Conservation (phyloP, 2,329 filamentous ascomycete genomes). For the Fusarium austroafricanum region DNA sequence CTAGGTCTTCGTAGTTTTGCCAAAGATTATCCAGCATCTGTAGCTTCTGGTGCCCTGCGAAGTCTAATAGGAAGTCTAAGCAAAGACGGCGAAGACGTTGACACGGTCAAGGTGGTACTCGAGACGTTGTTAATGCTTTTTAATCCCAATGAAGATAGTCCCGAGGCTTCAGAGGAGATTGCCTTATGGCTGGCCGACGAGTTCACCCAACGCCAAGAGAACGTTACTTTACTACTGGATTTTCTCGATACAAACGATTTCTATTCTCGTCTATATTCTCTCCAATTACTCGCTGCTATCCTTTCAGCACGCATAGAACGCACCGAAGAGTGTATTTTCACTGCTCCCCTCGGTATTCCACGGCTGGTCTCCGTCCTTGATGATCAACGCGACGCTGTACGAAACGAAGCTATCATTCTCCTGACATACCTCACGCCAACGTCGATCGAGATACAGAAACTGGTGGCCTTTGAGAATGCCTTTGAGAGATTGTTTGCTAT, state of each 20-base stretch:
- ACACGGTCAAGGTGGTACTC: constrained; percentile 93
- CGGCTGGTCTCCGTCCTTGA: constrained; percentile 86
- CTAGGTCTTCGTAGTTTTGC: constrained; percentile 94
- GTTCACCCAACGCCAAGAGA: constrained; percentile 97
- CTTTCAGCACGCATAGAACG: constrained; percentile 86
- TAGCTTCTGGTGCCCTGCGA: constrained; percentile 91
- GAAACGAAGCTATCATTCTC: constrained; percentile 88
- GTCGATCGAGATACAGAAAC: constrained; percentile 90
- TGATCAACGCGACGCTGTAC: constrained; percentile 85
- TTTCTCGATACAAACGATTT: constrained; percentile 90
- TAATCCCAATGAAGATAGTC: constrained; percentile 75
- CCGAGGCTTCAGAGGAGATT: constrained; percentile 96
- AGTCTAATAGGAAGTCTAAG: constrained; percentile 86
- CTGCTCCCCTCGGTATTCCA: constrained; percentile 87
- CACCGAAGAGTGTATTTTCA: constrained; percentile 94
- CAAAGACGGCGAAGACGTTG: constrained; percentile 92
- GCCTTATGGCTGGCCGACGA: constrained; percentile 96
- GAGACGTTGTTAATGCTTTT: constrained; percentile 97
- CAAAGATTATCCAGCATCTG: constrained; percentile 94
- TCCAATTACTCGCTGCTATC: constrained; percentile 90
- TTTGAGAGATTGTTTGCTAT: constrained; percentile 89
- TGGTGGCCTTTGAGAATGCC: constrained; percentile 94
- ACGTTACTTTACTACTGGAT: constrained; percentile 89
- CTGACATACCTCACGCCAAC: constrained; percentile 89
- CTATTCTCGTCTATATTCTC: constrained; percentile 88